Conservation (phyloP, 2,329 filamentous ascomycete species). For the Trichoderma brevicompactum region DNA sequence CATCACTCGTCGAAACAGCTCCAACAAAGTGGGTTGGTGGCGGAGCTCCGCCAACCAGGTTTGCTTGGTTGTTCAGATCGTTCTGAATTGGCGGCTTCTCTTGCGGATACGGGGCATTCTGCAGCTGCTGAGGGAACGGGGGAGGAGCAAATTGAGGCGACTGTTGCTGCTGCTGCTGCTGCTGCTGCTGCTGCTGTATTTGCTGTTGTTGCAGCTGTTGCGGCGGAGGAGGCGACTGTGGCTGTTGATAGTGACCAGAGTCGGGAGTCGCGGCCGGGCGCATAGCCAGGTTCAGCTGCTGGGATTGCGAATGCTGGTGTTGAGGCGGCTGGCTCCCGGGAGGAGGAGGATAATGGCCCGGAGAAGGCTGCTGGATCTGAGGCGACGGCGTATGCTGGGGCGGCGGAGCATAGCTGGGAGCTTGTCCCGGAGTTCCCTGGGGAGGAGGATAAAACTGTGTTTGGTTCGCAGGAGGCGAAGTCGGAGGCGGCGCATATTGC, state of each 20-base stretch:
- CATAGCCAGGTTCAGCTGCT: slow-evolving; percentile 34
- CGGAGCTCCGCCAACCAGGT: slow-evolving; percentile 47
- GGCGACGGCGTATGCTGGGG: slow-evolving; percentile 42
- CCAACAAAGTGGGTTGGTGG: slow-evolving; percentile 62
- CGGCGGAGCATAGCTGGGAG: slow-evolving; percentile 39
- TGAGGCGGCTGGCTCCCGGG: slow-evolving; percentile 33
- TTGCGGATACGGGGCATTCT: slow-evolving; percentile 36
- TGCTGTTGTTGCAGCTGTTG: slow-evolving; percentile 39
- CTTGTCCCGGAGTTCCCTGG: slow-evolving; percentile 30
- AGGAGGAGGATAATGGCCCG: slow-evolving; percentile 38
- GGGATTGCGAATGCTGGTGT: slow-evolving; percentile 34
- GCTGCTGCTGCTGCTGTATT: slow-evolving; percentile 39
- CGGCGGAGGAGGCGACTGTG: slow-evolving; percentile 18
- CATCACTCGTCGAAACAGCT: slow-evolving; percentile 69
- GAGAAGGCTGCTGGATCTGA: slow-evolving; percentile 36
- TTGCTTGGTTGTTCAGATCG: slow-evolving; percentile 34
- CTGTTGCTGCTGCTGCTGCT: slow-evolving; percentile 31
- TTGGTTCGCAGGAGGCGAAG: slow-evolving; percentile 52
- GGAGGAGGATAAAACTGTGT: slow-evolving; percentile 50
- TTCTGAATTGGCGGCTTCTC: slow-evolving; percentile 14
- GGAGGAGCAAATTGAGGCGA: slow-evolving; percentile 38
- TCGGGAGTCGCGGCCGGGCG: slow-evolving; percentile 36
- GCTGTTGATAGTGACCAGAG: slow-evolving; percentile 33
- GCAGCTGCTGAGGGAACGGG: slow-evolving; percentile 36
- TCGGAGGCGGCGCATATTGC: slow-evolving; percentile 49